A percentile compares a stretch with the other conserved stretches of the same genome.
Conservation (phyloP, 495 filamentous ascomycete species). For the Annulohypoxylon stygium region DNA sequence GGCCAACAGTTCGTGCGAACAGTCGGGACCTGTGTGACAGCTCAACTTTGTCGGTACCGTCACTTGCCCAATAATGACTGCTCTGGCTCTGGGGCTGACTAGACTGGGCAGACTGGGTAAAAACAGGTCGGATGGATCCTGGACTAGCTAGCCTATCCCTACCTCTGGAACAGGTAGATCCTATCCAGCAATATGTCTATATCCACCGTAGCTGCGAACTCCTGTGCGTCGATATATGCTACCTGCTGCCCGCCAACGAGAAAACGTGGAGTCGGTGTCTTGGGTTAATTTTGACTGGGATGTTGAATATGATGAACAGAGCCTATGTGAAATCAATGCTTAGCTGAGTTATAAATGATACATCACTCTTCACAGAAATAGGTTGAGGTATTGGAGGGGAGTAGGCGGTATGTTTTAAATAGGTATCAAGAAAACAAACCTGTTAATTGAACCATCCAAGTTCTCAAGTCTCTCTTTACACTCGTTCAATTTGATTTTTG, state of each 20-base stretch:
- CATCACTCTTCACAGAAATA: background rate
- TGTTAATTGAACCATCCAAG: background rate
- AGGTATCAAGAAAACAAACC: background rate
- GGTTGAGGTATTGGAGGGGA: background rate
- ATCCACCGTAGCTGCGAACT: constrained; percentile 44
- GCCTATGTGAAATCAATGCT: background rate
- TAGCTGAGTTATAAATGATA: constrained; percentile 2
- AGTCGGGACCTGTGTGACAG: constrained; percentile 52
- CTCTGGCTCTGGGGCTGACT: constrained; percentile 21
- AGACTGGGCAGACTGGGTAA: background rate
- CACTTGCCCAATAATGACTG: constrained; percentile 24
- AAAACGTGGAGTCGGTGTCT: constrained; percentile 45
- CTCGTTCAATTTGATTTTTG: too few relatives aligned
- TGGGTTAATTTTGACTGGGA: constrained; percentile 12
- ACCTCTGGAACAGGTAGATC: background rate
- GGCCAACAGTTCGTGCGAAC: constrained; percentile 59
- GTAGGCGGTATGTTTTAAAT: background rate
- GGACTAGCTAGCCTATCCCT: constrained; percentile 10
- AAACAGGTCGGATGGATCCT: constrained; percentile 9
- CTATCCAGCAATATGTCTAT: constrained; percentile 12
- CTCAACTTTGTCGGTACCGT: constrained; percentile 39
- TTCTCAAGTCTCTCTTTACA: background rate
- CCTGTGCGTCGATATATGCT: constrained; percentile 42
- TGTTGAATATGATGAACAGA: constrained; percentile 13
- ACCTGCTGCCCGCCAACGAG: constrained; percentile 37